phyloP scores from a whole-genome alignment of 2,329 filamentous ascomycete species.

The Monilinia fructigena region DNA sequence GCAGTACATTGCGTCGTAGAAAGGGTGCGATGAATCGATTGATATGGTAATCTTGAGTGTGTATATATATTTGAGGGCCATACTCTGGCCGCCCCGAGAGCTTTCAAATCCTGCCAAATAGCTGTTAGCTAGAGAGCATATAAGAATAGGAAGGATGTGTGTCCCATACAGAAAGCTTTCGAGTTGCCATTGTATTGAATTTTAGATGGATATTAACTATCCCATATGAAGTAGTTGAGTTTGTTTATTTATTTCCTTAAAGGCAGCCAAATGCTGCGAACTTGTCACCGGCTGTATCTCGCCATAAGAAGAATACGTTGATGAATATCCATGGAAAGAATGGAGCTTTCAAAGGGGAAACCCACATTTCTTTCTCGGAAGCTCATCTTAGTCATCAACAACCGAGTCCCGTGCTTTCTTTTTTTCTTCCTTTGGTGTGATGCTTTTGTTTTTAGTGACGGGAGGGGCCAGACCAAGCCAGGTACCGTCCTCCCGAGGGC shows the following conservation, averaged over 20 bases:
- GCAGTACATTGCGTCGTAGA: conserved; percentile 12
- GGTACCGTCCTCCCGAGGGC: background rate
- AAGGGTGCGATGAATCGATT: conserved; percentile 1
- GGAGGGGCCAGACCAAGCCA: conserved; percentile 8
- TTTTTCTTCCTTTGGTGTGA: background rate
- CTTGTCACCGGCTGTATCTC: conserved; percentile 34
- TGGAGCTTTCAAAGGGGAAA: conserved; percentile 16
- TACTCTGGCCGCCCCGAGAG: conserved; percentile 19
- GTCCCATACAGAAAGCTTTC: conserved; percentile 34
- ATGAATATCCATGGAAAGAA: conserved; percentile 21
- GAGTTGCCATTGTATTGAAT: conserved; percentile 34
- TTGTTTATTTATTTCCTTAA: background rate
- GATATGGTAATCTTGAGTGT: conserved; percentile 16
- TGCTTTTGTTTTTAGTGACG: background rate
- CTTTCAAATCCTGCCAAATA: conserved; percentile 24
- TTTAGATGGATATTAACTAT: conserved; percentile 15
- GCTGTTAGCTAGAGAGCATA: conserved; percentile 27
- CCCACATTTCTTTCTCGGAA: conserved; percentile 7
- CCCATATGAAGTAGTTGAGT: conserved; percentile 12
- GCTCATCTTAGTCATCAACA: conserved; percentile 17
- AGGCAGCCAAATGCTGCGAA: conserved; percentile 39
- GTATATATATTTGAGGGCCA: background rate
- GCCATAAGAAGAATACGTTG: conserved; percentile 33
- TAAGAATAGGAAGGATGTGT: conserved; percentile 19
- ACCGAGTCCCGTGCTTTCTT: background rate